These are phyloP conservation scores for Candida labiduridarum DNA, from an alignment of 1,139 yeast species.

Conservation along the genomic window DNA sequence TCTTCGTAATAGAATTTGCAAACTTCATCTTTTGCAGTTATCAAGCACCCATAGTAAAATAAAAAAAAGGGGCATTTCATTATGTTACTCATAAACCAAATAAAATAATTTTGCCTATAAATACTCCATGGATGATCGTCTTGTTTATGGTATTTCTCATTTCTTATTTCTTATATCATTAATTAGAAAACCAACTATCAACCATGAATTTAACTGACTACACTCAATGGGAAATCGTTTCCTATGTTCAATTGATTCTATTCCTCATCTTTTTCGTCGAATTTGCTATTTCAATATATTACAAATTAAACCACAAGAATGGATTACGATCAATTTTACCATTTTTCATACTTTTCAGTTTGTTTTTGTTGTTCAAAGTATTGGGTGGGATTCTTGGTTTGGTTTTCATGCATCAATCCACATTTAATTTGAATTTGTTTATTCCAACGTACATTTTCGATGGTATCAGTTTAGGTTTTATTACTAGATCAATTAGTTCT, in stretches of 20 bases:
- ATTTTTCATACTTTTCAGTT: constrained; percentile 8
- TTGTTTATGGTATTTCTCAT: not conserved
- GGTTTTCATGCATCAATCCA: constrained; percentile 11
- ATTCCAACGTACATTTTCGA: constrained; percentile 17
- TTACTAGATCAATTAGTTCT: constrained; percentile 12
- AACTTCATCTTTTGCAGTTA: not conserved
- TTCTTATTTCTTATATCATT: not conserved
- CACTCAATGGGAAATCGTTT: constrained; percentile 13
- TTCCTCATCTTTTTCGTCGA: constrained; percentile 9
- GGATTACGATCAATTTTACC: constrained; percentile 7
- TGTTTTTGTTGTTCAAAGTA: constrained; percentile 13
- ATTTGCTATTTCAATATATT: constrained; percentile 8
- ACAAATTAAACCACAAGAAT: not conserved
- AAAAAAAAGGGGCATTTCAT: not conserved
- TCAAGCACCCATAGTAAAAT: not conserved
- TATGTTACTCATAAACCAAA: too few species aligned
- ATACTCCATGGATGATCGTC: not conserved
- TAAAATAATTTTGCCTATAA: not conserved
- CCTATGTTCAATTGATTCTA: constrained; percentile 13
- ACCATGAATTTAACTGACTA: constrained; percentile 10
- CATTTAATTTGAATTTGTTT: constrained; percentile 12
- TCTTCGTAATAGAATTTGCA: not conserved
- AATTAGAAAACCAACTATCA: not conserved
- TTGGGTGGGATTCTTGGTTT: constrained; percentile 15
- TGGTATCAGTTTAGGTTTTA: constrained; percentile 15